Conservation (phyloP, 2,329 filamentous ascomycete genomes). For the Stachybotrys elegans region DNA sequence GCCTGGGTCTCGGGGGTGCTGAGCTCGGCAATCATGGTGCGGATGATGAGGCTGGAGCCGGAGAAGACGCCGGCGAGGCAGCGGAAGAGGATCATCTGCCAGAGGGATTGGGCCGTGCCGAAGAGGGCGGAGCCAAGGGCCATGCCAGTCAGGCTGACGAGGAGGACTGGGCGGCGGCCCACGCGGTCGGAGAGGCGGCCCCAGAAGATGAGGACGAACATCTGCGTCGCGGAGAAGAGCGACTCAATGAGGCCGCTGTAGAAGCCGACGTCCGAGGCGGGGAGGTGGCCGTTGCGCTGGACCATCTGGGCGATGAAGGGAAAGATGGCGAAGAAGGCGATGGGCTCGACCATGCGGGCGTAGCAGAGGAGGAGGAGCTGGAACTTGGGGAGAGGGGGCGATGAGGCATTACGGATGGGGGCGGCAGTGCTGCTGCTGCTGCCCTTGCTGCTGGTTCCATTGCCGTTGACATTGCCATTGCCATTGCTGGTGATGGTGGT, state of each 20-base stretch:
- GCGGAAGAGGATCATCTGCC: constrained; percentile 70
- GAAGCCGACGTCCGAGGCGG: constrained; percentile 67
- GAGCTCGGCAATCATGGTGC: constrained; percentile 73
- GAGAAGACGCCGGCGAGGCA: constrained; percentile 70
- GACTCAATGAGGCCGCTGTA: constrained; percentile 73
- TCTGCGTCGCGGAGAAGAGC: constrained; percentile 70
- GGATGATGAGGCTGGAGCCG: constrained; percentile 67
- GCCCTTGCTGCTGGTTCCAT: too few species aligned
- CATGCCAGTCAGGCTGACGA: constrained; percentile 62
- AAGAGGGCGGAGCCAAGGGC: constrained; percentile 58
- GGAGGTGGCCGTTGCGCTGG: constrained; percentile 55
- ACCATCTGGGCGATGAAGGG: constrained; percentile 79
- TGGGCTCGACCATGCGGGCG: constrained; percentile 66
- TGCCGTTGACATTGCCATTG: too few species aligned
- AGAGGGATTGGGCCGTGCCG: constrained; percentile 60
- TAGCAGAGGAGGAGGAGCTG: constrained; percentile 73
- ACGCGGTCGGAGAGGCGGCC: constrained; percentile 40
- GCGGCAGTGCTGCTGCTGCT: too few species aligned
- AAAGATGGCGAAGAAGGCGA: constrained; percentile 81
- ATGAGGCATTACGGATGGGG: not conserved
- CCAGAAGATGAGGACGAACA: constrained; percentile 73
- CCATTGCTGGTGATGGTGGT: too few species aligned
- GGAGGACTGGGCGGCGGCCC: constrained; percentile 68
- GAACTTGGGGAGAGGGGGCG: constrained; percentile 35
- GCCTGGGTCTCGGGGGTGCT: constrained; percentile 68